Base-by-base conservation (phyloP, 2,329 filamentous ascomycete species). In the Aspergillus texensis region DNA sequence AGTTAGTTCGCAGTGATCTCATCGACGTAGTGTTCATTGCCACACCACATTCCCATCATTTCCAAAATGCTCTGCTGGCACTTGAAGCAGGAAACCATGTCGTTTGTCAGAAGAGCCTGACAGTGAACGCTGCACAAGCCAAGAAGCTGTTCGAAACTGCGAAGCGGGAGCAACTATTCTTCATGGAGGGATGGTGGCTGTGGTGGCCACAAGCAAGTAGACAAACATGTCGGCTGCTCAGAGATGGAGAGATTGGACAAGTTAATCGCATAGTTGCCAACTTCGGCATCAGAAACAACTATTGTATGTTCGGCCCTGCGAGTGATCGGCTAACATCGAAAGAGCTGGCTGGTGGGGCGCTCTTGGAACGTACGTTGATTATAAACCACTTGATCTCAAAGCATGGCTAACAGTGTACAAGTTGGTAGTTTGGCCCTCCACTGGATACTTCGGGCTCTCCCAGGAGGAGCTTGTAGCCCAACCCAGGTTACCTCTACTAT, bases 111-210 rank as follows among this genome's bases (percentile, higher is more conserved):
- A 95, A 95, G 82, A 86, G 91, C 0, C 88, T 95, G 71, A 93
- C 91, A 1, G 89, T 93, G 65, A 94, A 88, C 65, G 91, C 89
- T 5, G 81, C 85, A 9, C 91, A 95, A 78, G 83, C 89, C 30
- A 85, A 84, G 75, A 86, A 86, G 76, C 82, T 95, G 46, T 85
- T 89, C 53, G 85, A 87, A 65, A 87, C 85, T 65, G 92, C 92
- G 9, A 85, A 81, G 74, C 84, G 86, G 71, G 92, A 92, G 82
- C 84, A 85, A 64, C 72, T 91, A 76, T 88, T 89, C 82, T 78
- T 92, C 65, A 92, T 92, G 89, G 90, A 92, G 78, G 90, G 90
- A 36, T 90, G 93, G 39, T 94, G 91, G 92, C 93, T 91, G 34
- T 83, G 91, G 63, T 93, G 92, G 89, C 72, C 85, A 90, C 77